Percentiles rank a stretch among this genome's conserved stretches.
Evolutionary conservation across 768 basidiomycete genomes (phyloP).

Genomic region (Rhodosporidiobolus sp.): DNA sequence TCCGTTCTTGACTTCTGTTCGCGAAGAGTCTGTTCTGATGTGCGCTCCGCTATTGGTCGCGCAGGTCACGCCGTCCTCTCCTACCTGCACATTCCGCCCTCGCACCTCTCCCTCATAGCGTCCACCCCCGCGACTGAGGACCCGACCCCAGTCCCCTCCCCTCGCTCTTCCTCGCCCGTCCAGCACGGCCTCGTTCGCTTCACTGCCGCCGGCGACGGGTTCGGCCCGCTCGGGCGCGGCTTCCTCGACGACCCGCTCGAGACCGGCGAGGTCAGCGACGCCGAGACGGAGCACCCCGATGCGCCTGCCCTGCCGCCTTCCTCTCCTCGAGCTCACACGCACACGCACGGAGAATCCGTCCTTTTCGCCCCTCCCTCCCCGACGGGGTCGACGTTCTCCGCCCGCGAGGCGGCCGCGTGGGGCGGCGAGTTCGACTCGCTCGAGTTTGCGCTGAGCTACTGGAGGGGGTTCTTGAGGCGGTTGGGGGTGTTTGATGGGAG

Average conservation of each 20-base stretch:
- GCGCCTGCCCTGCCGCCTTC: not conserved
- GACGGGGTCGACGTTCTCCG: not conserved
- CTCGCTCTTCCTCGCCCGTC: not conserved
- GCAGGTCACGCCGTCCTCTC: slow-evolving; percentile 7
- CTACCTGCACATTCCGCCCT: slow-evolving; percentile 10
- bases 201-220: not conserved
- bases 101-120: not conserved
- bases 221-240: not conserved
- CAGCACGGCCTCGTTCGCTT: not conserved
- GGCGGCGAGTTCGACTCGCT: slow-evolving; percentile 2
- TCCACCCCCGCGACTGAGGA: not conserved
- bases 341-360: not conserved
- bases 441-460: not conserved
- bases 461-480: not conserved
- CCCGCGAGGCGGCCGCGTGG: not conserved
- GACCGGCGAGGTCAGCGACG: not conserved
- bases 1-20: not conserved
- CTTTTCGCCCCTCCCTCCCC: not conserved
- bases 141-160: not conserved
- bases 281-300: slow-evolving; percentile 3
- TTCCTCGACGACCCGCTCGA: not conserved
- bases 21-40: not conserved
- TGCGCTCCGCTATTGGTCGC: not conserved
- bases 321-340: too few species aligned
- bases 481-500: not conserved